These are phyloP conservation scores for Lentinula edodes DNA, from an alignment of 768 basidiomycete genomes.

Conservation along the genomic window DNA sequence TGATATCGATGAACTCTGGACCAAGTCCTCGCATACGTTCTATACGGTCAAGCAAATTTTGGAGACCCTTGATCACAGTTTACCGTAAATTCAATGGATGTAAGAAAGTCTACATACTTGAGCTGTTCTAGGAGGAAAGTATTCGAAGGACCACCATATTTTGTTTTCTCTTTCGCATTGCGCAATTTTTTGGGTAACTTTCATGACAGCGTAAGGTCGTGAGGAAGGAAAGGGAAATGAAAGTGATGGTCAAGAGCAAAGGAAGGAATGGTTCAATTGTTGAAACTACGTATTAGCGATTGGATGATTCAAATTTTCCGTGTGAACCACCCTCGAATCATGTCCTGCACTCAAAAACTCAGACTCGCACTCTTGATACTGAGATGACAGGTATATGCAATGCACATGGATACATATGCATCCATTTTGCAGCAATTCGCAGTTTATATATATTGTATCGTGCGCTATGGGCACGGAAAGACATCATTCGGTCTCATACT, in stretches of 20 bases:
- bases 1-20: constrained; percentile 98
- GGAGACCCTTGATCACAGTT: constrained; percentile 55
- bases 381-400: too few species aligned
- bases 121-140: constrained; percentile 93
- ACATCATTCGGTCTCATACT: neutral
- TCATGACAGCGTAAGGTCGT: constrained; percentile 50
- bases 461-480: too few species aligned
- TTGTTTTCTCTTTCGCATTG: constrained; percentile 81
- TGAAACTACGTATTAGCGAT: neutral
- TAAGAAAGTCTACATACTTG: constrained; percentile 49
- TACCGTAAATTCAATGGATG: neutral
- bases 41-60: constrained; percentile 97
- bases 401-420: too few species aligned
- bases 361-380: too few species aligned
- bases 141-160: constrained; percentile 98
- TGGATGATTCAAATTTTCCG: neutral
- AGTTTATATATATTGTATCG: neutral
- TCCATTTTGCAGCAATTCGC: too few species aligned
- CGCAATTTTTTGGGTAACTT: constrained; percentile 90
- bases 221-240: constrained; percentile 16
- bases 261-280: neutral
- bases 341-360: too few species aligned
- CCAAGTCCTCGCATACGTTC: constrained; percentile 95
- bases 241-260: constrained; percentile 1
- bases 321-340: neutral